Base-by-base conservation (phyloP, 495 filamentous ascomycete species). In the Rhizodiscina lignyota region DNA sequence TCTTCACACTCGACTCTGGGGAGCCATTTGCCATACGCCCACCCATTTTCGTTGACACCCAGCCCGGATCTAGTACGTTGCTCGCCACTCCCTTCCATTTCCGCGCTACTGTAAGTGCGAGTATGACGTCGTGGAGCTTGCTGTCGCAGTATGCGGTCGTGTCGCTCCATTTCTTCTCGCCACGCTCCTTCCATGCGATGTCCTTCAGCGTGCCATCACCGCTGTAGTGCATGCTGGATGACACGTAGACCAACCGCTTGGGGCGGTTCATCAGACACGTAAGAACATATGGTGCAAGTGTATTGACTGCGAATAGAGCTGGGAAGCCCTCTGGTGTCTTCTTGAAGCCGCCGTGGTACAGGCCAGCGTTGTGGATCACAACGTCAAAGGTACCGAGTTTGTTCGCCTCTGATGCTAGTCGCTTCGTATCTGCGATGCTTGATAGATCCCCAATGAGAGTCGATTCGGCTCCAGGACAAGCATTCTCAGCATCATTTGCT, bases 31-130 rank as follows among this genome's bases (percentile, higher is more conserved):
- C 72, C 34, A 49, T 53, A 11, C 37, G 36, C 0, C 70, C 70
- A 6, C 72, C 71, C 68, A 76, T 68, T 49, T 70, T 66, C 5
- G 72, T 78, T 39, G 62, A 53, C 28, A 76, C 70, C 73, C 72
- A 76, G 2, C 73, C 73, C 4, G 73, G 73, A 49, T 70, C 62
- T 45, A 74, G 56, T 3, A 59, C 56, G 17, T 68, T 58, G 0
- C 65, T 62, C 30, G 62, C 50, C 2, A 67, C 56, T 2, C 65
- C 59, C 4, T 55, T 51, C 56, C 66, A 68, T 1, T 55, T 51
- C 3, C 64, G 45, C 1, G 67, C 59, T 41, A 73, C 67, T 6
- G 60, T 62, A 37, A 67, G 67, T 4, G 65, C 61, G 5, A 74
- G 53, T 55, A 74, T 57, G 13, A 65, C 51, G 43, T 67, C 58